Conservation (phyloP, 2,329 filamentous ascomycete species). For the Trichocomaceae sp. region DNA sequence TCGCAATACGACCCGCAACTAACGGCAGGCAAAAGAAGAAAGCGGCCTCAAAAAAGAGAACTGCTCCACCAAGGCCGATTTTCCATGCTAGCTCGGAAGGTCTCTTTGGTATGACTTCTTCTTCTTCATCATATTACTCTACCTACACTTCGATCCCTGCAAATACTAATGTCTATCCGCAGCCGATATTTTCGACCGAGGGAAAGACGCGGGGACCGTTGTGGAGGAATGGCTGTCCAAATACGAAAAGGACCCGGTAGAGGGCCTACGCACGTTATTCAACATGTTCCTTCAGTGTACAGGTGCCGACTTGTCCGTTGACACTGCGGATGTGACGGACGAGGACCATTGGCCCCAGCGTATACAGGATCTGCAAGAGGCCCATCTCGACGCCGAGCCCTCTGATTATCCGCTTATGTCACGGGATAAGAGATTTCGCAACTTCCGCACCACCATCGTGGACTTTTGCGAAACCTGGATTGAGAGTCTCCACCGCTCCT, state of each 20-base stretch:
- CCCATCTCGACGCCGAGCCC: constrained; percentile 75
- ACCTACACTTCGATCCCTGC: background rate
- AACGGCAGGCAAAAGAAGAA: constrained; percentile 26
- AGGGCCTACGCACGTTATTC: constrained; percentile 52
- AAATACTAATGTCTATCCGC: constrained; percentile 20
- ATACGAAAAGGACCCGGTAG: constrained; percentile 51
- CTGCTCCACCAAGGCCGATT: constrained; percentile 45
- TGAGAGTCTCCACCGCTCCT: constrained; percentile 71
- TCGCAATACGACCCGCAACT: constrained; percentile 51
- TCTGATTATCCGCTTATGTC: constrained; percentile 89
- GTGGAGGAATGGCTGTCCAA: constrained; percentile 52
- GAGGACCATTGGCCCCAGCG: constrained; percentile 76
- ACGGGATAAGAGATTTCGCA: constrained; percentile 65
- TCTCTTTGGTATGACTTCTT: constrained; percentile 46
- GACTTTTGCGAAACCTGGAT: constrained; percentile 75
- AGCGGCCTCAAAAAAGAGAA: constrained; percentile 33
- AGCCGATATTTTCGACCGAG: constrained; percentile 56
- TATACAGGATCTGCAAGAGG: constrained; percentile 76
- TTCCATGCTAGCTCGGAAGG: constrained; percentile 49
- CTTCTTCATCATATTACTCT: background rate
- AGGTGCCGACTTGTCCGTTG: constrained; percentile 73
- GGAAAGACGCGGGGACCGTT: constrained; percentile 49
- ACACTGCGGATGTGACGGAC: constrained; percentile 77
- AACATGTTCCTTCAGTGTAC: constrained; percentile 61
- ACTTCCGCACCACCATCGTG: constrained; percentile 70